These are phyloP conservation scores for Ophiostoma montium DNA, from an alignment of 2,329 filamentous ascomycete genomes.

Conservation along the genomic window DNA sequence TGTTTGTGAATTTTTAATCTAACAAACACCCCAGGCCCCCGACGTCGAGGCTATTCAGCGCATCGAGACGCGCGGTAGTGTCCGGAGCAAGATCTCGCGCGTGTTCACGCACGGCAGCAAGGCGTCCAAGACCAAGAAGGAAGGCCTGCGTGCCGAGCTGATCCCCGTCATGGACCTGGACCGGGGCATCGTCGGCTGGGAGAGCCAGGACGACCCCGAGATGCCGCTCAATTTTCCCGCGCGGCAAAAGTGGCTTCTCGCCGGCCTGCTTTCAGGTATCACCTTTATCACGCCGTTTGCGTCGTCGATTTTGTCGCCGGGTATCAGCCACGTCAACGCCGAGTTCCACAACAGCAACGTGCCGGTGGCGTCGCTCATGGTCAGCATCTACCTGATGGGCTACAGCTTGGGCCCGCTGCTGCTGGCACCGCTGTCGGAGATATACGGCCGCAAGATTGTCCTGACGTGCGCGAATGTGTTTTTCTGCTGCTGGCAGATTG, in stretches of 20 bases:
- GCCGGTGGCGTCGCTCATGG: conserved; percentile 36
- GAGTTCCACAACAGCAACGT: conserved; percentile 30
- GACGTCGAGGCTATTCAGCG: no score
- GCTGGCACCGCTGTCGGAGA: conserved; percentile 12
- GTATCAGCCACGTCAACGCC: conserved; percentile 27
- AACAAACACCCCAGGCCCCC: no score
- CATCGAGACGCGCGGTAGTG: no score
- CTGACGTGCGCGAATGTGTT: conserved; percentile 55
- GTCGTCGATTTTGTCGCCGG: conserved; percentile 44
- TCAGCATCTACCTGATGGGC: conserved; percentile 45
- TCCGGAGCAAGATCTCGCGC: no score
- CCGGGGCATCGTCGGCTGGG: conserved; percentile 44
- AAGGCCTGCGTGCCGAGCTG: background rate
- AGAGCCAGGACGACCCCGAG: conserved; percentile 39
- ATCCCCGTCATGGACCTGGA: conserved; percentile 37
- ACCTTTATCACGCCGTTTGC: conserved; percentile 53
- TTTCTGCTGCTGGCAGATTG: conserved; percentile 52
- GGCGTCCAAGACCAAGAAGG: no score
- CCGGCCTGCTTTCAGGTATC: conserved; percentile 41
- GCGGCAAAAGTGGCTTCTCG: conserved; percentile 43
- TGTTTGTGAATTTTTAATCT: no score
- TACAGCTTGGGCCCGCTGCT: conserved; percentile 26
- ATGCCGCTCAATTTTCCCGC: conserved; percentile 45
- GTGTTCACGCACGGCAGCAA: no score
- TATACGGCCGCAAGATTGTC: conserved; percentile 38